phyloP scores from a whole-genome alignment of 1,284 basidiomycete genomes.

The Ustilago esculenta region DNA sequence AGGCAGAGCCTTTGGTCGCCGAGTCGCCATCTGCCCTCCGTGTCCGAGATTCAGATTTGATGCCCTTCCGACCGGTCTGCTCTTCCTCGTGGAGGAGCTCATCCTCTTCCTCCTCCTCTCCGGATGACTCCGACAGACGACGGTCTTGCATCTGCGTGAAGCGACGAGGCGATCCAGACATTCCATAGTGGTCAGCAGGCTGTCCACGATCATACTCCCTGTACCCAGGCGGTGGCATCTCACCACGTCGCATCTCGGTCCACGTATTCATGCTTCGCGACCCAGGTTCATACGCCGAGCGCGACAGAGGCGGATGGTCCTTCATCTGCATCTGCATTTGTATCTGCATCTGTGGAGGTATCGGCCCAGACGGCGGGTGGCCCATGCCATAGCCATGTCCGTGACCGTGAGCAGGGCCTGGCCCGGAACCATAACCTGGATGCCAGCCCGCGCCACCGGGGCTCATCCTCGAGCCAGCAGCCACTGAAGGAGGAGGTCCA shows the following conservation, averaged over 20 bases:
- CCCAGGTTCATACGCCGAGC: conserved; percentile 49
- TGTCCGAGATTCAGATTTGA: conserved; percentile 4
- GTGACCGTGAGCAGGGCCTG: conserved; percentile 14
- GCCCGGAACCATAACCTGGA: conserved; percentile 20
- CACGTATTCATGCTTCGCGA: conserved; percentile 51
- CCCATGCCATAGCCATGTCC: conserved; percentile 11
- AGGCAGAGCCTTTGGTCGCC: conserved; percentile 3
- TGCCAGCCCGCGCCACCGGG: conserved; percentile 37
- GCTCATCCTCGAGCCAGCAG: conserved; percentile 31
- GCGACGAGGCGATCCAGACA: conserved; percentile 21
- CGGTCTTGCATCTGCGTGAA: conserved; percentile 43
- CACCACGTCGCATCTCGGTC: conserved; percentile 35
- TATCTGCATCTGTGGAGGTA: conserved; percentile 26
- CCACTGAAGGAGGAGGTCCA: conserved; percentile 28
- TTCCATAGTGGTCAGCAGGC: conserved; percentile 8
- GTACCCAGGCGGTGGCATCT: conserved; percentile 38
- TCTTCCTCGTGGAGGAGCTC: conserved; percentile 30
- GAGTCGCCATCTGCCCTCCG: conserved; percentile 5
- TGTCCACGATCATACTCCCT: conserved; percentile 33
- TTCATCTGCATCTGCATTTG: conserved; percentile 41
- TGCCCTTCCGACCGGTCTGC: neutral
- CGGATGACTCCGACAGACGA: conserved; percentile 35
- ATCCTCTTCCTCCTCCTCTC: conserved; percentile 41
- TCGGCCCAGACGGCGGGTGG: conserved; percentile 16
- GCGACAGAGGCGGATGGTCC: conserved; percentile 44